Evolutionary conservation across 192 early-diverging fungal genomes (phyloP), one percentile per base, ranked within the genome.

Genomic region (Thoreauomyces humboldtii): DNA sequence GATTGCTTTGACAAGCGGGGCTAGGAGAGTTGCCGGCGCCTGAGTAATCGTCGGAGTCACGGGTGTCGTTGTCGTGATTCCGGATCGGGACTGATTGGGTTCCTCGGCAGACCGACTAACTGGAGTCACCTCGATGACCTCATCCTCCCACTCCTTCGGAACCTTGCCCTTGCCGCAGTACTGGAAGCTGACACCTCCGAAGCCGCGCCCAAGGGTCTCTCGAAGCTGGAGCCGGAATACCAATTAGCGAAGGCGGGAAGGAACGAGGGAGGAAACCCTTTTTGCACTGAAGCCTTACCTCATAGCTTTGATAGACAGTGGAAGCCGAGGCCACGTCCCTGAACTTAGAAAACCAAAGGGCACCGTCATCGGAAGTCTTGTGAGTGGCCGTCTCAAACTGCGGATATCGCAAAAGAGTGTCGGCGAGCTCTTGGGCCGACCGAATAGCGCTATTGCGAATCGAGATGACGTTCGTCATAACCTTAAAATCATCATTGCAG

Each of bases 141-240:
- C 0, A 42, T 61, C 25, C 15, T 58, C 36, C 69, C 69, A 70
- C 12, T 54, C 46, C 14, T 22, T 19, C 11, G 70, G 70, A 37
- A 71, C 67, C n/a, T 56, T 53, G 12, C 21, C 52, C 14, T 19
- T 15, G 11, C 31, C 38, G 34, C 36, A 27, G 48, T 71, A 71
- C 27, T 72, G 63, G 33, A 71, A 50, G 33, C 17, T 51, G 14
- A 71, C 70, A 37, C 66, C 66, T 14, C 70, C 70, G 27, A 21
- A 71, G 19, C 67, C 70, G 17, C 34, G 19, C 11, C 61, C 67
- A 12, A 69, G 25, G 17, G 22, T 41, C 19, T 69, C 60, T 14
- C 67, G 57, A 21, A 69, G 31, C 67, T 69, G 34, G 7, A 15
- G 52, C 31, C 14, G 19, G 29, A 63, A 2, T n/a, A 7, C 19